These are phyloP conservation scores for Penicillium soppii DNA, from an alignment of 495 filamentous ascomycete genomes.

Conservation along the genomic window DNA sequence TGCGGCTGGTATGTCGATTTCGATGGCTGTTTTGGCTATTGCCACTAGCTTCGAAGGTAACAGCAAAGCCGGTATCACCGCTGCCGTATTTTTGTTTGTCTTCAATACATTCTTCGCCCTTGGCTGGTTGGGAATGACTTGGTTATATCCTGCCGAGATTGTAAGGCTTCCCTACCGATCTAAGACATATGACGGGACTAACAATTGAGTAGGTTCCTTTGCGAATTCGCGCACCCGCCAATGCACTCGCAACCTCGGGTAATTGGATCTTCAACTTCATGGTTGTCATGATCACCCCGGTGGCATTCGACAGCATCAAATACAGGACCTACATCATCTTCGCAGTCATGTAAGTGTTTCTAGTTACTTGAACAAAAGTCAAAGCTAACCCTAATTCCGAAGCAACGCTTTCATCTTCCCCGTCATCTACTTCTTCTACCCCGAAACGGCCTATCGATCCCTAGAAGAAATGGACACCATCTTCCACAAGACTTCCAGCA, in stretches of 20 bases:
- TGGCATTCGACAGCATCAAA: slow-evolving; percentile 63
- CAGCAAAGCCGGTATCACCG: slow-evolving; percentile 46
- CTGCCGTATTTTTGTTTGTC: slow-evolving; percentile 65
- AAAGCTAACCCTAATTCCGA: slow-evolving; percentile 9
- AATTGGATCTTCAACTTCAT: slow-evolving; percentile 53
- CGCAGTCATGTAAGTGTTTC: slow-evolving; percentile 58
- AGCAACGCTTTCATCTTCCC: slow-evolving; percentile 70
- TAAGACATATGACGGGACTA: neutral
- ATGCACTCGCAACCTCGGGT: slow-evolving; percentile 64
- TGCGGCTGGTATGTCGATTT: slow-evolving; percentile 63
- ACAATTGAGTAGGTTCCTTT: slow-evolving; percentile 49
- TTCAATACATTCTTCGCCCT: slow-evolving; percentile 78
- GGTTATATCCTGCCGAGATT: slow-evolving; percentile 74
- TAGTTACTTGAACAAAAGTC: neutral
- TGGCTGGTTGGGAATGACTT: slow-evolving; percentile 76
- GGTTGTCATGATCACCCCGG: slow-evolving; percentile 72
- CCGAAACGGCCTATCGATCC: slow-evolving; percentile 70
- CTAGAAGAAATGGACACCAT: slow-evolving; percentile 74
- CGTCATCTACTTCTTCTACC: slow-evolving; percentile 72
- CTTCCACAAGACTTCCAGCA: slow-evolving; percentile 56
- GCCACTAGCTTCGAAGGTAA: slow-evolving; percentile 32
- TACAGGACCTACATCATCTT: slow-evolving; percentile 80
- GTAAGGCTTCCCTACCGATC: slow-evolving; percentile 26
- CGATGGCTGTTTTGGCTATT: slow-evolving; percentile 67
- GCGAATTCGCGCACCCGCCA: slow-evolving; percentile 70